These are phyloP conservation scores for Plasmodium inui DNA, from an alignment of 169 alveolate genomes.

Conservation along the genomic window DNA sequence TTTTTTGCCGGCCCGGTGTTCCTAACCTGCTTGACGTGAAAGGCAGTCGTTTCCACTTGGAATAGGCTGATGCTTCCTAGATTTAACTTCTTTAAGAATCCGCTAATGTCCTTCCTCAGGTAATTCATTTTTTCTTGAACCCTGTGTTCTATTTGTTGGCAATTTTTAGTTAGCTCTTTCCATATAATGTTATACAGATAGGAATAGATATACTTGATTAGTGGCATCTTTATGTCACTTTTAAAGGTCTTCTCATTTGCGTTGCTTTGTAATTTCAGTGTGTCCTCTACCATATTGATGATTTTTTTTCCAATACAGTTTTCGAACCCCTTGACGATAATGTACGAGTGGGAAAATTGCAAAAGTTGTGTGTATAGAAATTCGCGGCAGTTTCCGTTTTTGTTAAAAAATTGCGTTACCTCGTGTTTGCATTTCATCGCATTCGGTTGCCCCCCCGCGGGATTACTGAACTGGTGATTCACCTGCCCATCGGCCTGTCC, in stretches of 20 bases:
- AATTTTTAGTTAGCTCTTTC: slow-evolving; percentile 60
- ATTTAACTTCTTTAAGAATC: slow-evolving; percentile 24
- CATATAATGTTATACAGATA: slow-evolving; percentile 45
- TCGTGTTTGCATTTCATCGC: slow-evolving; percentile 13
- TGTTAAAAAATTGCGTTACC: slow-evolving; percentile 20
- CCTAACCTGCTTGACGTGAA: slow-evolving; percentile 59
- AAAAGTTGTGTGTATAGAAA: slow-evolving; percentile 26
- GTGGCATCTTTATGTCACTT: slow-evolving; percentile 32
- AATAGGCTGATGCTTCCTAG: slow-evolving; percentile 40
- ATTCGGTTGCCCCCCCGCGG: neutral
- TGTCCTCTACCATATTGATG: slow-evolving; percentile 44
- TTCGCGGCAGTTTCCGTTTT: slow-evolving; percentile 25
- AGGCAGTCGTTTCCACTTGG: slow-evolving; percentile 38
- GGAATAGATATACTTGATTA: slow-evolving; percentile 51
- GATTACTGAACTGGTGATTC: neutral
- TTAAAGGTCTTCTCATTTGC: slow-evolving; percentile 8
- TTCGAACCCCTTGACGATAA: slow-evolving; percentile 71
- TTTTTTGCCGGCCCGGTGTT: neutral
- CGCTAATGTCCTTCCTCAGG: slow-evolving; percentile 39
- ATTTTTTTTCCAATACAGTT: slow-evolving; percentile 72
- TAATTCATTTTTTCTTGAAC: slow-evolving; percentile 59
- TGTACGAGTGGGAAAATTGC: slow-evolving; percentile 39
- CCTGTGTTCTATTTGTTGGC: slow-evolving; percentile 53
- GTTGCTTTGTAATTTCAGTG: slow-evolving; percentile 46
- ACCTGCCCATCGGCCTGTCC: neutral